Evolutionary conservation across 495 filamentous ascomycete species (phyloP).

Genomic region (Geopyxis carbonaria): DNA sequence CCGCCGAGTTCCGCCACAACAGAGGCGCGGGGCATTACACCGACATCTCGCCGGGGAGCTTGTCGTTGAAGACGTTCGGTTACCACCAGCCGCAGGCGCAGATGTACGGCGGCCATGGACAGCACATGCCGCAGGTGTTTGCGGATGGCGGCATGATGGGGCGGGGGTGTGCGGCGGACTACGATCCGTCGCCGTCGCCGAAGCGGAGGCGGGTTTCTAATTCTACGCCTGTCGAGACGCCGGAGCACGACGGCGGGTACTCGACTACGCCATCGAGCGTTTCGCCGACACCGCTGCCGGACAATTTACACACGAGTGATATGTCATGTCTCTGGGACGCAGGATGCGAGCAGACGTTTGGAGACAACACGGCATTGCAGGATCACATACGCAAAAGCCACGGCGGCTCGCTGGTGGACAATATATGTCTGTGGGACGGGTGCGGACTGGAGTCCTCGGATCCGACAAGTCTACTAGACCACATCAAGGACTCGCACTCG

Average conservation of each 20-base stretch:
- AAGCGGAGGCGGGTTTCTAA: slow-evolving; percentile 2
- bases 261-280: slow-evolving; percentile 7
- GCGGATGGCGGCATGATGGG: too few relatives aligned
- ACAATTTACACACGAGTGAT: slow-evolving; percentile 4
- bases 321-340: slow-evolving; percentile 8
- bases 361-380: slow-evolving; percentile 5
- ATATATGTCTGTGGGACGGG: slow-evolving; percentile 11
- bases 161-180: not conserved
- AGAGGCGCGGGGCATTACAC: slow-evolving; percentile 6
- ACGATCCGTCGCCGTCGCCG: slow-evolving; percentile 6
- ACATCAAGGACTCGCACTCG: slow-evolving; percentile 7
- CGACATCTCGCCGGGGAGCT: slow-evolving; percentile 7
- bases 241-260: slow-evolving; percentile 7
- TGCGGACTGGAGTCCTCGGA: slow-evolving; percentile 8
- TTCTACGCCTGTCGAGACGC: slow-evolving; percentile 5
- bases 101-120: too few relatives aligned
- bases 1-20: not conserved
- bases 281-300: slow-evolving; percentile 4
- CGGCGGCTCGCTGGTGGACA: too few relatives aligned
- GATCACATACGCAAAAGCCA: slow-evolving; percentile 5
- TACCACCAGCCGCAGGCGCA: not conserved
- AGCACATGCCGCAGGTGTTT: too few relatives aligned
- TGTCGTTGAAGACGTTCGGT: not conserved
- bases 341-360: slow-evolving; percentile 8
- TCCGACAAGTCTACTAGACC: slow-evolving; percentile 5